phyloP scores from a whole-genome alignment of 768 basidiomycete genomes.

The Harrya chromipes region DNA sequence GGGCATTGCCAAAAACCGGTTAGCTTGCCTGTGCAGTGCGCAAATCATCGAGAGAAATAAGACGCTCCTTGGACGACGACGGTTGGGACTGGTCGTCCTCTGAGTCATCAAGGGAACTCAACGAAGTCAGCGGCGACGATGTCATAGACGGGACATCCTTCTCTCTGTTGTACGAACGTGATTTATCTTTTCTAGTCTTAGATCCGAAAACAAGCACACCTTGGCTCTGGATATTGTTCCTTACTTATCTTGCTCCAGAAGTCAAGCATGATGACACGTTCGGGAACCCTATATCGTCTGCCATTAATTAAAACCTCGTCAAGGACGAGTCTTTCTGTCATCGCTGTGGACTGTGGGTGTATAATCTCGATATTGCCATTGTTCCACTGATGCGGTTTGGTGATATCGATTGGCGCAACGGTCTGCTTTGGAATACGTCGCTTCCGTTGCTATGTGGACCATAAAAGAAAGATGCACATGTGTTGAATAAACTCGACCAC shows the following conservation, averaged over 20 bases:
- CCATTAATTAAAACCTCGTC: slow-evolving; percentile 89
- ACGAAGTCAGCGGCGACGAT: slow-evolving; percentile 71
- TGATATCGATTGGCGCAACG: slow-evolving; percentile 67
- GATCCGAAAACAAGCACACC: slow-evolving; percentile 34
- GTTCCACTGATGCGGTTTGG: slow-evolving; percentile 71
- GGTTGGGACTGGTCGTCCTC: slow-evolving; percentile 33
- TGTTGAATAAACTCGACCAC: neutral
- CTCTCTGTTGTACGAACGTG: slow-evolving; percentile 11
- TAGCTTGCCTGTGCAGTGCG: slow-evolving; percentile 55
- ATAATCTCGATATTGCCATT: slow-evolving; percentile 92
- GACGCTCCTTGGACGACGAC: slow-evolving; percentile 22
- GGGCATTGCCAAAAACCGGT: slow-evolving; percentile 2
- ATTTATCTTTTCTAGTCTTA: neutral
- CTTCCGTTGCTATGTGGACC: slow-evolving; percentile 59
- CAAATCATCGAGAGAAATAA: slow-evolving; percentile 46
- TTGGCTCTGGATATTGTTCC: slow-evolving; percentile 38
- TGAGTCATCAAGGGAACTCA: slow-evolving; percentile 67
- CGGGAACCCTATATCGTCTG: slow-evolving; percentile 89
- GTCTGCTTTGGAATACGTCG: slow-evolving; percentile 75
- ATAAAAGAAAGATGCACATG: slow-evolving; percentile 1
- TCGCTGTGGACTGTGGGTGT: slow-evolving; percentile 54
- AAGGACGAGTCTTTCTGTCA: slow-evolving; percentile 50
- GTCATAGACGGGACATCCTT: slow-evolving; percentile 43
- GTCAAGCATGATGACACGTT: slow-evolving; percentile 86
- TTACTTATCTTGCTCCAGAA: slow-evolving; percentile 86